A percentile compares a stretch with the other conserved stretches of the same genome.
Conservation (phyloP, 495 filamentous ascomycete species). For the Neurospora sp. region DNA sequence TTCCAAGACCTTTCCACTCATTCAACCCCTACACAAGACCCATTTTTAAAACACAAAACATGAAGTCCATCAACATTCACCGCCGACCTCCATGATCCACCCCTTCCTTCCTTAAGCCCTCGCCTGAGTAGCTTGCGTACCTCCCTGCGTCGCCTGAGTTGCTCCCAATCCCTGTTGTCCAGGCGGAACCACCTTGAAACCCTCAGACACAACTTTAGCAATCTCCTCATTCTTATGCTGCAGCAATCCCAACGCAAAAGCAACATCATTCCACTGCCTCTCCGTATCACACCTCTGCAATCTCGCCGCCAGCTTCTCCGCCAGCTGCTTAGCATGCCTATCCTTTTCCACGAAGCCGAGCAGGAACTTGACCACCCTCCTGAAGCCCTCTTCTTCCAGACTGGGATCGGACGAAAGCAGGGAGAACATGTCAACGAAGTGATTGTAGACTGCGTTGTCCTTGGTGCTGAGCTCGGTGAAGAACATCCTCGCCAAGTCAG, state of each 20-base stretch:
- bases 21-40: background rate
- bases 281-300: conserved; percentile 82
- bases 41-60: background rate
- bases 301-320: conserved; percentile 84
- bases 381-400: conserved; percentile 75
- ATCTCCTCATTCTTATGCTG: conserved; percentile 99
- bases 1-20: background rate
- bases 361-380: conserved; percentile 82
- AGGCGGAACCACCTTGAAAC: conserved; percentile 74
- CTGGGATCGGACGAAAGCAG: conserved; percentile 71
- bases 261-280: conserved; percentile 93
- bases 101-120: background rate
- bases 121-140: background rate
- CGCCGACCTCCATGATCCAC: background rate
- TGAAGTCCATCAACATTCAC: background rate
- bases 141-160: background rate
- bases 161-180: background rate
- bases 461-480: conserved; percentile 95
- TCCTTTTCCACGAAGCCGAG: conserved; percentile 98
- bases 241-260: conserved; percentile 77
- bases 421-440: conserved; percentile 99
- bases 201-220: conserved; percentile 65
- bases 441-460: conserved; percentile 98
- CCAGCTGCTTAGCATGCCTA: conserved; percentile 93
- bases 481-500: conserved; percentile 94